A percentile compares a stretch with the other conserved stretches of the same genome.
Evolutionary conservation across 768 basidiomycete species (phyloP).

Genomic region (Mycena vulgaris): DNA sequence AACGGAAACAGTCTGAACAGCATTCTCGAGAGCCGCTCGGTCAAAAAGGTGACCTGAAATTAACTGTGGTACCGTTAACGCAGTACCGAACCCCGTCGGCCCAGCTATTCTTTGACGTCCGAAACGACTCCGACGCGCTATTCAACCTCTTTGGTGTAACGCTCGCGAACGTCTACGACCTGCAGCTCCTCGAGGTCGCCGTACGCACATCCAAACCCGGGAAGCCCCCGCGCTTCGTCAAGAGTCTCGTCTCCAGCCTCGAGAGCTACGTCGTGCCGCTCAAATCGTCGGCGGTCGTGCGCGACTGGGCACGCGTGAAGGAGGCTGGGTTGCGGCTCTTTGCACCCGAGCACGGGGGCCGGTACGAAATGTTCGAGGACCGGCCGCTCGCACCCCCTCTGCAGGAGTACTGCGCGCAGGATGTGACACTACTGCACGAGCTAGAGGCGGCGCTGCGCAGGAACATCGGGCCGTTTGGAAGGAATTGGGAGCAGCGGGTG

Average conservation of each 20-base stretch:
- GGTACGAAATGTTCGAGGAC: conserved; percentile 45
- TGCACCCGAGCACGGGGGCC: conserved; percentile 46
- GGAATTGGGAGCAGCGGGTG: conserved; percentile 29
- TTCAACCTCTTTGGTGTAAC: conserved; percentile 46
- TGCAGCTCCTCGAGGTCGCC: conserved; percentile 53
- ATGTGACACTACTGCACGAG: conserved; percentile 47
- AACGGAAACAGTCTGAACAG: conserved; percentile 42
- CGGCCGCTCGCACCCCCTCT: conserved; percentile 46
- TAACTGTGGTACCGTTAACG: not conserved
- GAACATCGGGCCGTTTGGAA: not conserved
- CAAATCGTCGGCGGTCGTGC: conserved; percentile 21
- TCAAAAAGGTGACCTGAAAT: conserved; percentile 45
- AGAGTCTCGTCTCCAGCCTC: conserved; percentile 44
- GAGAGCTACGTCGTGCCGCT: conserved; percentile 45
- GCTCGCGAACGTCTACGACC: conserved; percentile 49
- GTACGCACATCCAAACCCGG: conserved; percentile 41
- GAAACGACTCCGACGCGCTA: conserved; percentile 54
- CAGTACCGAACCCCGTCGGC: not conserved
- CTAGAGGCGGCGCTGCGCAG: conserved; percentile 36
- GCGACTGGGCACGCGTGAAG: conserved; percentile 48
- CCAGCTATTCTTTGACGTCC: conserved; percentile 53
- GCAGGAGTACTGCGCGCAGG: conserved; percentile 48
- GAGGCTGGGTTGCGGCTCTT: conserved; percentile 50
- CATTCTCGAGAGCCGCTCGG: conserved; percentile 40
- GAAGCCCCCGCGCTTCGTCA: conserved; percentile 39